Conservation (phyloP, 2,329 filamentous ascomycete species). For the Penicillium sp. region DNA sequence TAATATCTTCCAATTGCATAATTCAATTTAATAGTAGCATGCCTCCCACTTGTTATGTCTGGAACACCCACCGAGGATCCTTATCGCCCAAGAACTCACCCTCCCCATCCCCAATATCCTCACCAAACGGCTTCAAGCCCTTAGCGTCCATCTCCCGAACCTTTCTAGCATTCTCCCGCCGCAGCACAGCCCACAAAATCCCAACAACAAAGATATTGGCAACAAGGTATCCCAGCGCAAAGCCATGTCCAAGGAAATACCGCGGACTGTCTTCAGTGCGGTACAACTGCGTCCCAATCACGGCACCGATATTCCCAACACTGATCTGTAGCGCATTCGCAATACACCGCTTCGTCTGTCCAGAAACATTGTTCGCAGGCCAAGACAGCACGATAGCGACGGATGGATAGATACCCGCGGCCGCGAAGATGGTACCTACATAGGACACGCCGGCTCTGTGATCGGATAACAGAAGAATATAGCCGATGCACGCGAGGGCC, state of each 20-base stretch:
- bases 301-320: conserved; percentile 68
- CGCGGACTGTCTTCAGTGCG: conserved; percentile 60
- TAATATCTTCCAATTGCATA: neutral
- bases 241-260: conserved; percentile 66
- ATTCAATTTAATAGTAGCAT: too few species aligned
- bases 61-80: conserved; percentile 67
- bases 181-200: conserved; percentile 56
- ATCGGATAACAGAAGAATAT: conserved; percentile 60
- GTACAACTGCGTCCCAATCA: conserved; percentile 71
- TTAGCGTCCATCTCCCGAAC: conserved; percentile 47
- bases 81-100: conserved; percentile 62
- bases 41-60: conserved; percentile 46
- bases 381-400: conserved; percentile 65
- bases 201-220: conserved; percentile 58
- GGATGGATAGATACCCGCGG: conserved; percentile 67
- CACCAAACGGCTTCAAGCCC: conserved; percentile 29
- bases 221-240: conserved; percentile 65
- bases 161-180: conserved; percentile 59
- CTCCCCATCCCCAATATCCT: conserved; percentile 52
- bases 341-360: conserved; percentile 68
- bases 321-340: conserved; percentile 72
- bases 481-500: conserved; percentile 61
- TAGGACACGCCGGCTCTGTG: conserved; percentile 60
- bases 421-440: conserved; percentile 62
- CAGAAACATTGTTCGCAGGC: conserved; percentile 71